A percentile compares a stretch with the other conserved stretches of the same genome.
Conservation (phyloP, 2,329 filamentous ascomycete species). For the Penicillium sp. region DNA sequence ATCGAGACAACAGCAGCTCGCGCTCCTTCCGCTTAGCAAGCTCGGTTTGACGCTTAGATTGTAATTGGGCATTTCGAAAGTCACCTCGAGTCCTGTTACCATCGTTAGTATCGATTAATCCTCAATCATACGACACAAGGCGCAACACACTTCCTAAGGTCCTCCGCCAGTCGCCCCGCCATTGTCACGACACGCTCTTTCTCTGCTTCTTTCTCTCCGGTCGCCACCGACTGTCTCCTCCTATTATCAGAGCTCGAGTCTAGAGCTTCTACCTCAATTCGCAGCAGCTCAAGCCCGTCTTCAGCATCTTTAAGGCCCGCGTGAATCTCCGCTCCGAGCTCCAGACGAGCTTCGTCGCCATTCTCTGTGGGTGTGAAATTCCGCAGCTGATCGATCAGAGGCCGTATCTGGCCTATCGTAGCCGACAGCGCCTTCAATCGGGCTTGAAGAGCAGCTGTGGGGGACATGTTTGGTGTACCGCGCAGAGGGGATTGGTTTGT, state of each 20-base stretch:
- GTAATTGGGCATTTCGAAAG: constrained; percentile 74
- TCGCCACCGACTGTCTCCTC: constrained; percentile 29
- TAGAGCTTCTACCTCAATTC: constrained; percentile 75
- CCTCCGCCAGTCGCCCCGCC: constrained; percentile 65
- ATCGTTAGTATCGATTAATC: constrained; percentile 6
- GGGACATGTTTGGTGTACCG: constrained; percentile 36
- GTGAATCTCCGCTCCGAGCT: constrained; percentile 79
- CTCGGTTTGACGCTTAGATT: constrained; percentile 60
- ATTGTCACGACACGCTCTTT: constrained; percentile 67
- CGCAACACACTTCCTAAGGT: constrained; percentile 66
- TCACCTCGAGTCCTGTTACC: constrained; percentile 58
- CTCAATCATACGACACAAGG: neutral
- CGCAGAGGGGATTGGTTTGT: neutral
- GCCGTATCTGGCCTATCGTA: constrained; percentile 54
- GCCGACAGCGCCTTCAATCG: constrained; percentile 56
- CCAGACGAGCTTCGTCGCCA: constrained; percentile 66
- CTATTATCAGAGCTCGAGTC: constrained; percentile 45
- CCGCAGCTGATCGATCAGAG: constrained; percentile 58
- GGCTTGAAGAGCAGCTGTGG: constrained; percentile 42
- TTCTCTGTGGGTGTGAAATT: constrained; percentile 63
- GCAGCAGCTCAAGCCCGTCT: constrained; percentile 78
- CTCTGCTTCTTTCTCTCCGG: constrained; percentile 61
- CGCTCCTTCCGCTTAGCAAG: constrained; percentile 74
- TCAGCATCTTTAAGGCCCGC: constrained; percentile 74
- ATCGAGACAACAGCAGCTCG: constrained; percentile 68